Conservation (phyloP, 2,329 filamentous ascomycete species). For the Capronia americana region DNA sequence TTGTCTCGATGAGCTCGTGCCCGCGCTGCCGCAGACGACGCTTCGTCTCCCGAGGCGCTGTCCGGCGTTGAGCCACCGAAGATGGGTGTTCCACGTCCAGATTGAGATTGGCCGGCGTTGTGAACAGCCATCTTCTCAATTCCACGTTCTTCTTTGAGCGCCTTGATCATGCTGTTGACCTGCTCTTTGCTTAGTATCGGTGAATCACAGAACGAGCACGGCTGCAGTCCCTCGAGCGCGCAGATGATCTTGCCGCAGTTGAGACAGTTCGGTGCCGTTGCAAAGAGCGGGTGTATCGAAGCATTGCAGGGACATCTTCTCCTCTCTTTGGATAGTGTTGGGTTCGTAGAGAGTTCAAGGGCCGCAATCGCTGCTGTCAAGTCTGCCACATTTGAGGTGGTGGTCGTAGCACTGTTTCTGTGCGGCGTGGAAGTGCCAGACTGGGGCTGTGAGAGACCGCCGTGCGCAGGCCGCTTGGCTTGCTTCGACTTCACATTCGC, state of each 20-base stretch:
- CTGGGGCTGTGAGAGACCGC: constrained; percentile 44
- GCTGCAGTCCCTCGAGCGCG: constrained; percentile 89
- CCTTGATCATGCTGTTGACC: constrained; percentile 82
- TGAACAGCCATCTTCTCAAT: constrained; percentile 84
- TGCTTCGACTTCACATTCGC: constrained; percentile 65
- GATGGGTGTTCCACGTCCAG: constrained; percentile 43
- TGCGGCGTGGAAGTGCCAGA: constrained; percentile 78
- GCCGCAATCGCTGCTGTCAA: constrained; percentile 80
- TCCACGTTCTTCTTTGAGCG: constrained; percentile 83
- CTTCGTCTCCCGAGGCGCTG: constrained; percentile 41
- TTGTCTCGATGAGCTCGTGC: constrained; percentile 76
- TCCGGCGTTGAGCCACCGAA: constrained; percentile 44
- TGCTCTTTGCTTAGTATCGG: constrained; percentile 75
- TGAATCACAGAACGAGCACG: constrained; percentile 86
- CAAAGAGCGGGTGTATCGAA: constrained; percentile 82
- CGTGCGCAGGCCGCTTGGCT: constrained; percentile 61
- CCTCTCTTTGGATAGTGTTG: constrained; percentile 67
- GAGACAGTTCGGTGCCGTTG: constrained; percentile 91
- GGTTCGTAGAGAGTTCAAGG: constrained; percentile 91
- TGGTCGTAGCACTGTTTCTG: constrained; percentile 49
- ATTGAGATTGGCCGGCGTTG: constrained; percentile 66
- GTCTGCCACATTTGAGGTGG: constrained; percentile 60
- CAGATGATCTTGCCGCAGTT: constrained; percentile 95
- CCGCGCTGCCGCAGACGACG: constrained; percentile 43
- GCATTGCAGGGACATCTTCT: constrained; percentile 85